Base-by-base conservation (phyloP, 768 basidiomycete genomes). In the Pleurotus djamor region DNA sequence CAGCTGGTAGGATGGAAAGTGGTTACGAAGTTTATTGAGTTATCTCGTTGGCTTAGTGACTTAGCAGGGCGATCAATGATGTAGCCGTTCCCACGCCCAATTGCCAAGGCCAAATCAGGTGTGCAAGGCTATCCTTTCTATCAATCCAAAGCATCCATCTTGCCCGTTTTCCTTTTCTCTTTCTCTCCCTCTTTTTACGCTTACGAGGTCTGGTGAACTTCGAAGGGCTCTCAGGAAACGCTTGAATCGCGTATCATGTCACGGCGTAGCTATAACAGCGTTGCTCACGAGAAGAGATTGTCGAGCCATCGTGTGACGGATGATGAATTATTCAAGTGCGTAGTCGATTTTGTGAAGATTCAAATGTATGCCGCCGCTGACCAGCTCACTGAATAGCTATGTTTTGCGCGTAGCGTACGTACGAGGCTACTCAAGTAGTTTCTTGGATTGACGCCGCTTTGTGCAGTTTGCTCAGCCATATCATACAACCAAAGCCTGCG, bases 251-350 rank as follows among this genome's bases (percentile, higher is more conserved):
- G 63, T 64, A 64, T 67, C 63, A 84, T 91, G 87, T 91, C 92
- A 61, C 84, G 82, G 73, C 83, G 90, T 70, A 94, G 91, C 77
- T 83, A 87, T 74, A 83, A 83, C 65, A 86, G 89, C 72, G 77
- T 75, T 65, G 80, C 86, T 61, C 87, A 89, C 64, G 86, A 90
- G 70, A 84, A 83, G 73, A 85, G 91, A 61, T 61, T 89, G 62
- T 88, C 89, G 64, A 88, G 87, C 70, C 83, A 90, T 74, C 83
- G 87, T 63, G 85, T 93, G 52, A 84, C 88, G 32, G 92, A 94
- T 66, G 91, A 94, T 59, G 92, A 94, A 69, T 77, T 94, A 65
- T 92, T 91, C 77, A 85, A 91, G 92, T 94, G 71, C 52, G 75
- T 71, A 17, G 66, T 59, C 32, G 48, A 7, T 12, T 38, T 41